Conservation (phyloP, 2,329 filamentous ascomycete genomes). For the Drechslerella coelobrocha region DNA sequence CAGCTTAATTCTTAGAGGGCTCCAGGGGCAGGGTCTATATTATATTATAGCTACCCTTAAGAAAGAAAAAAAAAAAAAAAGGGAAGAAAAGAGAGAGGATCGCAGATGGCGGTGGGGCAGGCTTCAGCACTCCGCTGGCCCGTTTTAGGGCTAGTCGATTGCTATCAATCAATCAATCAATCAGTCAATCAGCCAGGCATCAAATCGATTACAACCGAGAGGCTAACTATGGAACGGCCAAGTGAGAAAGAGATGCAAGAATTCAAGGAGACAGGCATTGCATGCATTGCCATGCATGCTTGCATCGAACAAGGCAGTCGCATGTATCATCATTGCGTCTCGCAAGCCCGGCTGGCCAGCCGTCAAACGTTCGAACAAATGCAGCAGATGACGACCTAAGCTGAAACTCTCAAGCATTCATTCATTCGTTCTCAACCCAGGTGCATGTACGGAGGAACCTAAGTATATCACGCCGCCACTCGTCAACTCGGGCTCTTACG, state of each 20-base stretch:
- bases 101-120: neutral
- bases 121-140: neutral
- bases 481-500: neutral
- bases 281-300: slow-evolving; percentile 4
- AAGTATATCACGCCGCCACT: slow-evolving; percentile 8
- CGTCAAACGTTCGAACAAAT: slow-evolving; percentile 4
- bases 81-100: neutral
- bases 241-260: neutral
- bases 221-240: slow-evolving; percentile 5
- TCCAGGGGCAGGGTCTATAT: neutral
- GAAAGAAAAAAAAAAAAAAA: neutral
- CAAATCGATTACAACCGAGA: slow-evolving; percentile 28
- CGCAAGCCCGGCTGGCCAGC: neutral
- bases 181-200: slow-evolving; percentile 24
- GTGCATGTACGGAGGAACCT: neutral
- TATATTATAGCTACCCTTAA: neutral
- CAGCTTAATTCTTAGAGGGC: neutral
- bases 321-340: slow-evolving; percentile 5
- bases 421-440: neutral
- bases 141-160: slow-evolving; percentile 25
- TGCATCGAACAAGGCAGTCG: slow-evolving; percentile 7
- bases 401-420: slow-evolving; percentile 1
- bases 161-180: slow-evolving; percentile 26
- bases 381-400: slow-evolving; percentile 16
- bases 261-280: neutral